Conservation (phyloP, 2,329 filamentous ascomycete species). For the Ascochyta rabiei region DNA sequence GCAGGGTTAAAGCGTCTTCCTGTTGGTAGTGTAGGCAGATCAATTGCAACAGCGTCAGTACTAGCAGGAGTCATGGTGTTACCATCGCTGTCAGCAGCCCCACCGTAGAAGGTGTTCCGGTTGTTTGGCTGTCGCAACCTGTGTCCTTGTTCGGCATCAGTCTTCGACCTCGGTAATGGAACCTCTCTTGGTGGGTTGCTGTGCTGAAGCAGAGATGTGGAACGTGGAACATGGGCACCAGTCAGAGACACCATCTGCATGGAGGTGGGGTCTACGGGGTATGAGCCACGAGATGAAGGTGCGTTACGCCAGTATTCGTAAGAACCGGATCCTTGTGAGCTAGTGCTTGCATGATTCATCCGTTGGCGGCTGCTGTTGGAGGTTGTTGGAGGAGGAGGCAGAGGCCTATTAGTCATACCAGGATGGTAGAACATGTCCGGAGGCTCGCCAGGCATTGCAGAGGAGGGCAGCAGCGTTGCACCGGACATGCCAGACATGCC, state of each 20-base stretch:
- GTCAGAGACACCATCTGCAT: slow-evolving; percentile 42
- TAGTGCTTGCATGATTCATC: slow-evolving; percentile 46
- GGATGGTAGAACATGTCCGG: slow-evolving; percentile 95
- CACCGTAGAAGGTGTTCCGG: slow-evolving; percentile 45
- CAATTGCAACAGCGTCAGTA: slow-evolving; percentile 67
- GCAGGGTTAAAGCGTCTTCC: slow-evolving; percentile 83
- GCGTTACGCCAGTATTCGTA: slow-evolving; percentile 56
- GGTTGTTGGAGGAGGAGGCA: slow-evolving; percentile 68
- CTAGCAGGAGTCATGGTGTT: slow-evolving; percentile 61
- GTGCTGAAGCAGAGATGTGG: slow-evolving; percentile 75
- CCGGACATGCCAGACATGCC: slow-evolving; percentile 29
- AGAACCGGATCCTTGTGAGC: slow-evolving; percentile 37
- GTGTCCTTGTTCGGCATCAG: slow-evolving; percentile 75
- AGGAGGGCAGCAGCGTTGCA: slow-evolving; percentile 34
- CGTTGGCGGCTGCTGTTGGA: slow-evolving; percentile 52
- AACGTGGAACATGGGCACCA: slow-evolving; percentile 44
- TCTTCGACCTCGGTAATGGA: slow-evolving; percentile 88
- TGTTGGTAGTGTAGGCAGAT: slow-evolving; percentile 81
- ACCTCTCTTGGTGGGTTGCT: slow-evolving; percentile 79
- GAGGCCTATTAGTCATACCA: slow-evolving; percentile 67
- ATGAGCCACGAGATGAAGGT: slow-evolving; percentile 39
- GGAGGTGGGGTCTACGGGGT: slow-evolving; percentile 39
- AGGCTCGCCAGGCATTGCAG: slow-evolving; percentile 63
- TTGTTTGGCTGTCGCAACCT: slow-evolving; percentile 49
- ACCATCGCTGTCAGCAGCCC: slow-evolving; percentile 51